Evolutionary conservation across 2,329 filamentous ascomycete genomes (phyloP).

Genomic region (Sarocladium brachiariae): DNA sequence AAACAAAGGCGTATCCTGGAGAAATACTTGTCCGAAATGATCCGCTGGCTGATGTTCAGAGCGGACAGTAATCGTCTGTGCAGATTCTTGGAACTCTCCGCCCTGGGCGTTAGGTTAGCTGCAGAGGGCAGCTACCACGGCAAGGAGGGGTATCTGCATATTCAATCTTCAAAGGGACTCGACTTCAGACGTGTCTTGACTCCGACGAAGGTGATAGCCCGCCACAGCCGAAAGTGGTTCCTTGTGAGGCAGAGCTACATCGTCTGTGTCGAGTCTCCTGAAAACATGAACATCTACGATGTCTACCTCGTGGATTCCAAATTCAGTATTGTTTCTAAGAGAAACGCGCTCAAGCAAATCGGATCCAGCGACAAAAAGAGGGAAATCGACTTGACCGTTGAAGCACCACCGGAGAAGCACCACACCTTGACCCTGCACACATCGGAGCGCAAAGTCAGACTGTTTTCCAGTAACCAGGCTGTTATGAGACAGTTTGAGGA

Average conservation of each 20-base stretch:
- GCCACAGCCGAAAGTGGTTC: conserved; percentile 94
- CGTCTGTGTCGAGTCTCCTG: conserved; percentile 95
- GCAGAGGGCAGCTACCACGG: conserved; percentile 96
- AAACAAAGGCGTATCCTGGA: conserved; percentile 81
- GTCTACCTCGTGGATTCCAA: conserved; percentile 93
- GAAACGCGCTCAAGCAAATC: conserved; percentile 46
- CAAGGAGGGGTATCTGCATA: conserved; percentile 90
- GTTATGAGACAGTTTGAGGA: conserved; percentile 89
- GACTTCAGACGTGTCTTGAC: conserved; percentile 78
- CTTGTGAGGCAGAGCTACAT: conserved; percentile 96
- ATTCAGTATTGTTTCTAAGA: conserved; percentile 75
- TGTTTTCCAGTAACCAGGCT: conserved; percentile 85
- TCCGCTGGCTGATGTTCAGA: conserved; percentile 93
- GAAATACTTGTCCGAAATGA: conserved; percentile 86
- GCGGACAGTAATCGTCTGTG: conserved; percentile 93
- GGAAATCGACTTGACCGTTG: conserved; percentile 36
- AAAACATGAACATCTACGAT: conserved; percentile 98
- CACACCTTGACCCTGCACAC: conserved; percentile 86
- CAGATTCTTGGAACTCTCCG: conserved; percentile 91
- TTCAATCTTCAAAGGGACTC: conserved; percentile 83
- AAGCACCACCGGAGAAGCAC: conserved; percentile 48
- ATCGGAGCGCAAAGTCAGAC: conserved; percentile 83
- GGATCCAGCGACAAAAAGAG: conserved; percentile 52
- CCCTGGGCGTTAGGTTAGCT: conserved; percentile 84
- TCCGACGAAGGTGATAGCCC: conserved; percentile 68